These are phyloP conservation scores for Taxillus chinensis DNA, from an alignment of 164 flowering plant genomes.

Conservation along the genomic window DNA sequence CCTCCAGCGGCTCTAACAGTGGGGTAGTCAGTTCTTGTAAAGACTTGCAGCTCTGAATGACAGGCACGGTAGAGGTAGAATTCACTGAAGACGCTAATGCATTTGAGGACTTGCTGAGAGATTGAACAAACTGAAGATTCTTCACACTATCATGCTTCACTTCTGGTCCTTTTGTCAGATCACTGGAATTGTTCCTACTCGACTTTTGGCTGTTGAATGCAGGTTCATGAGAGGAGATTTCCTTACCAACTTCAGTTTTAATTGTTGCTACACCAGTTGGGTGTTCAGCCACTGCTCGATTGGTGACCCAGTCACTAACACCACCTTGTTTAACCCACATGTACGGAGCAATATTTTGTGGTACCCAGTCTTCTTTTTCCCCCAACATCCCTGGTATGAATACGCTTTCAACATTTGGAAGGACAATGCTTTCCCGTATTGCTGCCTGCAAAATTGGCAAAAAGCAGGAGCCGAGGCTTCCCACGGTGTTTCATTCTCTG, in stretches of 20 bases:
- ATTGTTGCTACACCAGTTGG: constrained; percentile 23
- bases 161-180: constrained; percentile 10
- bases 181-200: not conserved
- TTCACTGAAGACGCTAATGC: not conserved
- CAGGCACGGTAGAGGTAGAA: not conserved
- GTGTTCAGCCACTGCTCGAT: constrained; percentile 13
- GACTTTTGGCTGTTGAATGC: not conserved
- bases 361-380: constrained; percentile 91
- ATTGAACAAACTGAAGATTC: too few relatives aligned
- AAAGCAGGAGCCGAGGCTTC: not conserved
- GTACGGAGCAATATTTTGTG: constrained; percentile 62
- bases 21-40: not conserved
- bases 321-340: constrained; percentile 59
- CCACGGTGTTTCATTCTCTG: too few relatives aligned
- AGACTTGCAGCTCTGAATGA: not conserved
- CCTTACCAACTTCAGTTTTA: constrained; percentile 13
- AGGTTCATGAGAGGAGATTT: not conserved
- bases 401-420: constrained; percentile 76
- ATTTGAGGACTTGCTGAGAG: constrained; percentile 15
- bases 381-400: constrained; percentile 85
- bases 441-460: constrained; percentile 46
- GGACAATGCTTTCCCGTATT: constrained; percentile 74
- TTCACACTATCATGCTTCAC: constrained; percentile 15
- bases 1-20: not conserved
- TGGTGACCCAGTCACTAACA: constrained; percentile 15